Conservation (phyloP, 164 flowering plant genomes). For the Berberis thunbergii region DNA sequence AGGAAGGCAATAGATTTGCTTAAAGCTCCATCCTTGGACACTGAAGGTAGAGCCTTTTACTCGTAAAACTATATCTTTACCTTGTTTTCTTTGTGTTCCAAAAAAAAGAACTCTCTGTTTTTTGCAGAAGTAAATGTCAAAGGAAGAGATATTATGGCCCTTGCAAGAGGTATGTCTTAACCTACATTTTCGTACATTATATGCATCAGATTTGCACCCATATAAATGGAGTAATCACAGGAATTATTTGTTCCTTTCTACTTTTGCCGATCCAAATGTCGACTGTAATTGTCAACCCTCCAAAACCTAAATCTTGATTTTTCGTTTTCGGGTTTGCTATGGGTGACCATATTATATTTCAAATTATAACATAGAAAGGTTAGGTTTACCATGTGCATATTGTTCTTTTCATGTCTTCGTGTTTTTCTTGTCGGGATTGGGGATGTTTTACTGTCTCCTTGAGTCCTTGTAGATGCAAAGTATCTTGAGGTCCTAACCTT, state of each 20-base stretch:
- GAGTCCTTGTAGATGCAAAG: neutral
- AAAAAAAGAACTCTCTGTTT: neutral
- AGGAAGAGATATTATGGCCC: conserved; percentile 58
- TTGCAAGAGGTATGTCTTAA: conserved; percentile 71
- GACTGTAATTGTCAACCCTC: too few relatives aligned
- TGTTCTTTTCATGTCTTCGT: too few relatives aligned
- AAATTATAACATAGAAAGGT: too few relatives aligned
- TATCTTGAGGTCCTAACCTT: neutral
- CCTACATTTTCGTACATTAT: neutral
- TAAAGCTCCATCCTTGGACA: conserved; percentile 72
- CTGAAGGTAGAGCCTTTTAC: conserved; percentile 32
- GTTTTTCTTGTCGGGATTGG: too few relatives aligned
- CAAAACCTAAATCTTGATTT: too few relatives aligned
- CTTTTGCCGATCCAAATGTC: too few relatives aligned
- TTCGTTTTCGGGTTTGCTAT: neutral
- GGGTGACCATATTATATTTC: too few relatives aligned
- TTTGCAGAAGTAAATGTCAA: conserved; percentile 18
- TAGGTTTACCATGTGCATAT: too few relatives aligned
- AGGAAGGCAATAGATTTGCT: conserved; percentile 69
- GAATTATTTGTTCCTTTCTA: too few relatives aligned
- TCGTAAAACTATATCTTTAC: neutral
- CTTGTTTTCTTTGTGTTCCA: conserved; percentile 2
- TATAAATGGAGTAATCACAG: too few relatives aligned
- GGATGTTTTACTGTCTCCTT: too few relatives aligned
- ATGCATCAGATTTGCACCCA: too few relatives aligned